A percentile compares a stretch with the other conserved stretches of the same genome.
These are phyloP conservation scores for Eustoma russellianum DNA, from an alignment of 257 asterid genomes.

Conservation along the genomic window DNA sequence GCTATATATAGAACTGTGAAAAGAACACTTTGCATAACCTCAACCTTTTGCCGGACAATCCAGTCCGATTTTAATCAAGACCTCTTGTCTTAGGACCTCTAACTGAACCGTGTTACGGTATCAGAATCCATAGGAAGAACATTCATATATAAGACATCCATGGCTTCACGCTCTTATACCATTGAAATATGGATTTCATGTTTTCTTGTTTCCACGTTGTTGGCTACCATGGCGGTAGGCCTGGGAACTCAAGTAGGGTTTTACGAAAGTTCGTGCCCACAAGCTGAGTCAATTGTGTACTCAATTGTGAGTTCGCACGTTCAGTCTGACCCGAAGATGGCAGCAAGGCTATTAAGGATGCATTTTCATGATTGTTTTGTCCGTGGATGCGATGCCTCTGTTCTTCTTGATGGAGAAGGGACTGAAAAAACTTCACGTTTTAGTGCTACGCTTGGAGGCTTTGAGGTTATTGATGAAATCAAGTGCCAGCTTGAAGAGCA, in stretches of 20 bases:
- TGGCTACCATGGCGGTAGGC: not conserved
- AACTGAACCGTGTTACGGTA: too few species aligned
- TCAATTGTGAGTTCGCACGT: not conserved
- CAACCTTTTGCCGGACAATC: too few species aligned
- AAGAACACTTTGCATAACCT: too few species aligned
- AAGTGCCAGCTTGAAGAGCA: constrained; percentile 31
- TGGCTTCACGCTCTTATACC: too few species aligned
- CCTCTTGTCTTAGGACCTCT: too few species aligned
- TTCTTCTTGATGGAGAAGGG: constrained; percentile 27
- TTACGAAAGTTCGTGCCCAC: not conserved
- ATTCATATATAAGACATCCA: too few species aligned
- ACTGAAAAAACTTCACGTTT: constrained; percentile 32
- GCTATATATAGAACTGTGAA: too few species aligned
- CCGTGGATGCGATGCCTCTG: constrained; percentile 43
- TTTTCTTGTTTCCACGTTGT: not conserved
- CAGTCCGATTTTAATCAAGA: too few species aligned
- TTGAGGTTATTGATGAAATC: constrained; percentile 34
- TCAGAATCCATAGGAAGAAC: too few species aligned
- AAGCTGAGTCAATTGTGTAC: not conserved
- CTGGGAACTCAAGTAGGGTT: not conserved
- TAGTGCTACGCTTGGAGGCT: constrained; percentile 36
- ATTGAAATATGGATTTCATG: too few species aligned
- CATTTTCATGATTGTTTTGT: constrained; percentile 53
- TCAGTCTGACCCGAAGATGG: not conserved
- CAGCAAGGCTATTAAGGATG: constrained; percentile 22